Base-by-base conservation (phyloP, 352 stramenopile species). In the Phytophthora macrochlamydospora region DNA sequence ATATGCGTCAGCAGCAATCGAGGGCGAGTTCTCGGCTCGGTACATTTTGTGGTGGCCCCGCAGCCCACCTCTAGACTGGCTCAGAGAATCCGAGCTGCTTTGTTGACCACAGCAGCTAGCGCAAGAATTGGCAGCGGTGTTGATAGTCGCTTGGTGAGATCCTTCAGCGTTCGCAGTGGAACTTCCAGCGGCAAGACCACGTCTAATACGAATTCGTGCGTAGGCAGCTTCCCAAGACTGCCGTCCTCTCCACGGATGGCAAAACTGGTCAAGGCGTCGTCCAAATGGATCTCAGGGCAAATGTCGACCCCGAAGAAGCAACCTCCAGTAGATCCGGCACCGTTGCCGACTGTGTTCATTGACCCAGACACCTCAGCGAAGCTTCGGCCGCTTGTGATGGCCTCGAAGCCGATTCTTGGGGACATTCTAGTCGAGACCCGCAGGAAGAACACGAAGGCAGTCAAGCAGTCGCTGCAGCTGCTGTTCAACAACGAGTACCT, bases 401-500 rank as follows among this genome's bases (percentile, higher is more conserved):
- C 14, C 1, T 43, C 40, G 7, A 48, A 50, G 7, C 48, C 61
- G 13, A 33, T 62, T 1, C 59, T 75, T 32, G 51, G 30, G 14
- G 45, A 65, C 9, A 53, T 57, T 3, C 32, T 67, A 6, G 14
- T 54, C 1, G 51, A 70, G 33, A 56, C 38, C 1, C 30, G 59
- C 8, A 66, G 42, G 46, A 56, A 73, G 42, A 73, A 73, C 30
- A 71, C 69, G 2, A 40, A 29, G 31, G 49, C 58, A 2, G 55
- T 78, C 9, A 64, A 75, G 9, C 57, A 78, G 37, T 56, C 59
- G 3, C 62, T 73, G 33, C 18, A 24, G 18, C 30, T 79, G 32
- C 64, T 79, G 9, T 79, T 79, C 48, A 58, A 72, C 8, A 76
- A 66, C 64, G 67, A 79, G 29, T 75, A 79, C 53, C 55, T 79